A percentile compares a stretch with the other conserved stretches of the same genome.
Conservation (phyloP, 768 basidiomycete species). For the Tylopilus sp. region DNA sequence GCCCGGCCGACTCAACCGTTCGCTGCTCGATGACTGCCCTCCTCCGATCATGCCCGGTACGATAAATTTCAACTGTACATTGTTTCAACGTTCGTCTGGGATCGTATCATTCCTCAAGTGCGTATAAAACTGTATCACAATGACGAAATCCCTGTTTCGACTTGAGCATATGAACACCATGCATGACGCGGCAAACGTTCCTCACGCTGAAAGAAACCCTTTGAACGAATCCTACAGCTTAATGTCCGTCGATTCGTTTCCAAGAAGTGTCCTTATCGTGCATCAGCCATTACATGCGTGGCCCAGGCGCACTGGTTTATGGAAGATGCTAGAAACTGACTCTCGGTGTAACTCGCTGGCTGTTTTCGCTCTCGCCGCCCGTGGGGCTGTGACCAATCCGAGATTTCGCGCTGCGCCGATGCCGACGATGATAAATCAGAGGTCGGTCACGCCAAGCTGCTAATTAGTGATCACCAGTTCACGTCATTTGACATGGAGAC, state of each 20-base stretch:
- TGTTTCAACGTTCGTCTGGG: too few relatives aligned
- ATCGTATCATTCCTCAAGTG: too few relatives aligned
- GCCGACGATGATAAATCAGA: not conserved
- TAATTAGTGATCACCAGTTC: not conserved
- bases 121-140: not conserved
- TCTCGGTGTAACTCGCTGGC: not conserved
- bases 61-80: too few relatives aligned
- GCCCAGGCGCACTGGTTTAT: not conserved
- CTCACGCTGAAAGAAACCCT: too few relatives aligned
- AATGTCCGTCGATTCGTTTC: not conserved
- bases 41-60: too few relatives aligned
- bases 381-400: not conserved
- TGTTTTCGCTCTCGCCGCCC: not conserved
- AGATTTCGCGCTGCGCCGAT: not conserved
- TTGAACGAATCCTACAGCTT: too few relatives aligned
- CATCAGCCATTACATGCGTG: not conserved
- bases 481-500: conserved; percentile 1
- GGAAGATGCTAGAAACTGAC: not conserved
- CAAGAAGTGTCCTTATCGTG: not conserved
- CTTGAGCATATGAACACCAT: not conserved
- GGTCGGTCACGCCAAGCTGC: conserved; percentile 1
- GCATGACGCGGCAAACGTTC: not conserved
- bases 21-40: too few relatives aligned
- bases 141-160: not conserved
- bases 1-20: too few relatives aligned